These are phyloP conservation scores for Magnaporthales sp. DNA, from an alignment of 2,329 filamentous ascomycete genomes.

Conservation along the genomic window DNA sequence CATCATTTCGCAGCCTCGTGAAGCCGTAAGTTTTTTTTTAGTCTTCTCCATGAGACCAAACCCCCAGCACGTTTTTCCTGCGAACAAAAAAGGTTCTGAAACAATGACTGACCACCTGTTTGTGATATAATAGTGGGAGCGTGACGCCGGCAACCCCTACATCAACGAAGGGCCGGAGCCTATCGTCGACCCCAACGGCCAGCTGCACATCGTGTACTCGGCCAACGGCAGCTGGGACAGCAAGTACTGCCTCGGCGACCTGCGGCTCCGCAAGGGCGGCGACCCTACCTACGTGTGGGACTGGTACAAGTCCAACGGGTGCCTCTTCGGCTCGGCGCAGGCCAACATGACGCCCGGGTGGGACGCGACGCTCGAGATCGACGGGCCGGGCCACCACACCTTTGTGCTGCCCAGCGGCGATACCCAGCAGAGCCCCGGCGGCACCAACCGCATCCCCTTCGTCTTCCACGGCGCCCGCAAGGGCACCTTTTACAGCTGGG, in stretches of 20 bases:
- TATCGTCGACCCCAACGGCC: slow-evolving; percentile 16
- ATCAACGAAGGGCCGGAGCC: slow-evolving; percentile 17
- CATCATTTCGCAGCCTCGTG: slow-evolving; percentile 17
- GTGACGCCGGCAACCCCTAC: slow-evolving; percentile 8
- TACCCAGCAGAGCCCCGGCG: slow-evolving; percentile 9
- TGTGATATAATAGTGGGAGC: slow-evolving; percentile 11
- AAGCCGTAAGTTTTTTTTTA: slow-evolving; percentile 3
- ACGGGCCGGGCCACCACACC: slow-evolving; percentile 17
- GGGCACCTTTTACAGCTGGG: slow-evolving; percentile 13
- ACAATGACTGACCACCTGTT: background rate
- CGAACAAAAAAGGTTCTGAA: background rate
- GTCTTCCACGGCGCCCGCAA: slow-evolving; percentile 15
- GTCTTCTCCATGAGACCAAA: background rate
- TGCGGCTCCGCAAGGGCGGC: slow-evolving; percentile 15
- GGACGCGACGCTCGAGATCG: slow-evolving; percentile 14
- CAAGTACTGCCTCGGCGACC: slow-evolving; percentile 17
- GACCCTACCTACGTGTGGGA: slow-evolving; percentile 18
- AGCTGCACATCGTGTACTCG: slow-evolving; percentile 18
- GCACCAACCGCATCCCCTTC: slow-evolving; percentile 11
- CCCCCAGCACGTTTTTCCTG: too few relatives aligned
- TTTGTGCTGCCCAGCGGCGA: slow-evolving; percentile 14
- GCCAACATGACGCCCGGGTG: slow-evolving; percentile 16
- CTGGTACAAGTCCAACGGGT: slow-evolving; percentile 19
- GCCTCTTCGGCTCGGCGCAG: slow-evolving; percentile 16
- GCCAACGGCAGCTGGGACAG: slow-evolving; percentile 17